Evolutionary conservation across 2,329 filamentous ascomycete species (phyloP).

Genomic region (Podosphaera fusca): DNA sequence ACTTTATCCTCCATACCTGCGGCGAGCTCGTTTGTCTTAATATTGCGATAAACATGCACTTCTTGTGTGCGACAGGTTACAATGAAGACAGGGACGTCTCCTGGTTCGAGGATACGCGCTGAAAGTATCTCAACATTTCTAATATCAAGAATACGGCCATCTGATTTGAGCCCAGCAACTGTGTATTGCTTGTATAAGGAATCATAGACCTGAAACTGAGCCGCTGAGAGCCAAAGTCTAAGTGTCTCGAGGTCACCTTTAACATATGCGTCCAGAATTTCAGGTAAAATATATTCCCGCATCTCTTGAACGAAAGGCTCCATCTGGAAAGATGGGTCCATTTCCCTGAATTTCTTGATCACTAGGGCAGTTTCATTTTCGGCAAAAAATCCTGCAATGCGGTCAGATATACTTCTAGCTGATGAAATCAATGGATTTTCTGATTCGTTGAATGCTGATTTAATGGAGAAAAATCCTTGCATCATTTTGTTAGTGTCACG

Average conservation of each 20-base stretch:
- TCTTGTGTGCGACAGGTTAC: slow-evolving; percentile 93
- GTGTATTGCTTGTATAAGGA: slow-evolving; percentile 95
- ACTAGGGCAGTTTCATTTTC: slow-evolving; percentile 96
- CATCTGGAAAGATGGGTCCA: slow-evolving; percentile 85
- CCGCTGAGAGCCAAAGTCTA: slow-evolving; percentile 86
- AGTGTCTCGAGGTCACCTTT: slow-evolving; percentile 82
- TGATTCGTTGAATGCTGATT: slow-evolving; percentile 78
- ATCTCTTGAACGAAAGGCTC: slow-evolving; percentile 90
- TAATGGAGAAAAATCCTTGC: slow-evolving; percentile 69
- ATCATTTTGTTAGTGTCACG: slow-evolving; percentile 72
- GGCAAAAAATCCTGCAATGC: slow-evolving; percentile 84
- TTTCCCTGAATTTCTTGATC: slow-evolving; percentile 91
- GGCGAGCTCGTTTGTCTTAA: slow-evolving; percentile 70
- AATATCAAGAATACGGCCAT: slow-evolving; percentile 88
- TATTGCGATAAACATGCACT: slow-evolving; percentile 87
- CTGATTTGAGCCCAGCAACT: slow-evolving; percentile 75
- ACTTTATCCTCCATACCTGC: slow-evolving; percentile 98
- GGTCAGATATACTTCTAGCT: slow-evolving; percentile 74
- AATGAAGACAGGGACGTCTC: slow-evolving; percentile 86
- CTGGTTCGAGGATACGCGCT: slow-evolving; percentile 60
- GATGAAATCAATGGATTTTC: slow-evolving; percentile 90
- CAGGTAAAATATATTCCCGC: slow-evolving; percentile 90
- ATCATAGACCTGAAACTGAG: slow-evolving; percentile 89
- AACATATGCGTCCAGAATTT: slow-evolving; percentile 93
- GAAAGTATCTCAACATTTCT: slow-evolving; percentile 73